Base-by-base conservation (phyloP, 2,329 filamentous ascomycete genomes). In the Rhynchosporium secalis region DNA sequence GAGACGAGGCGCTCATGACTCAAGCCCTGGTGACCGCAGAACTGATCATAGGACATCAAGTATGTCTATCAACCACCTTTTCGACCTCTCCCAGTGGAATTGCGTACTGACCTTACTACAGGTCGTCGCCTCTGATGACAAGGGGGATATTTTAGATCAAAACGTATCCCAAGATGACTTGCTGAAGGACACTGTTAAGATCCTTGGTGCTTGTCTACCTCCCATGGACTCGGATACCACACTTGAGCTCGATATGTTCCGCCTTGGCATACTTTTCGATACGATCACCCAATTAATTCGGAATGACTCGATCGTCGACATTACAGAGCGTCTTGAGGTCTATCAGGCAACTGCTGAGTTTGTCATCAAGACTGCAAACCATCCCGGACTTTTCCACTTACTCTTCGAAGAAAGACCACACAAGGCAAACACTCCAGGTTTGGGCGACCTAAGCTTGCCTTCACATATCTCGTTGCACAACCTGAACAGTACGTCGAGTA, bases 271-370 rank as follows among this genome's bases (percentile, higher is more conserved):
- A 3, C 43, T 69, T 31, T 58, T 69, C 20, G 67, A 69, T 46
- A 58, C 40, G 40, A 60, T 68, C 43, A 61, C 60, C 3, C 59
- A 66, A 38, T 40, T 66, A 45, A 52, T 69, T 31, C 62, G 63
- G 8, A 68, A 69, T 56, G 66, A 69, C 26, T 67, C 67, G 7
- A 66, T 69, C n/a, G 58, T 59, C 9, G 65, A 67, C 36, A 62
- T 67, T 20, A 65, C 60, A 3, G 46, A 64, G 31, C 56, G 65
- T 10, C 52, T 54, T 1, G 57, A 65, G 0, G 56, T 69, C 33
- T 67, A 66, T 28, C 38, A 47, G 6, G 63, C 63, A 46, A 56
- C 65, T 13, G 57, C 64, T 29, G 56, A 33, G 3, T 67, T 69
- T 41, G 20, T 66, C 9, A 55, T 56, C n/a, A 43, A 31, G 2